Base-by-base conservation (phyloP, 148 eudicot genomes). In the Chenopodium suecicum region DNA sequence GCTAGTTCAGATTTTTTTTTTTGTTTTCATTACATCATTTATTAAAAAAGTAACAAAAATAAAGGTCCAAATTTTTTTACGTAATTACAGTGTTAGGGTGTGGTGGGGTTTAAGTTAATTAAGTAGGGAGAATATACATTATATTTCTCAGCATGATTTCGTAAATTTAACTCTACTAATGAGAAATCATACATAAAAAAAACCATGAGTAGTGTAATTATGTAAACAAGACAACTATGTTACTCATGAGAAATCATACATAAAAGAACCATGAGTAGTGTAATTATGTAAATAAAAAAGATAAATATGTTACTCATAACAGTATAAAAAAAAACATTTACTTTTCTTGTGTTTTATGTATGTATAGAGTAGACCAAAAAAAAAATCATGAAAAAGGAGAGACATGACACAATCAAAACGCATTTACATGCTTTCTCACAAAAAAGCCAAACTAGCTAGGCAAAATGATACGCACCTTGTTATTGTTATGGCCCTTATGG, bases 331-430 rank as follows among this genome's bases (percentile, higher is more conserved):
- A 58, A 0, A 58, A 58, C 6, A 58, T 14, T 41, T 41, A 41
- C 7, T 41, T 41, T 56, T 56, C 0, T 4, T 3, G 0, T 3
- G 0, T 64, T 7, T 64, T 64, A 22, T 64, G 23, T 23, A 27
- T 9, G 68, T 64, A 27, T 25, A 64, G 29, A 70, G 48, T 44
- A 70, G 41, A 37, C 44, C 8, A 41, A 41, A 41, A 37, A 9
- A 11, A 70, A 37, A 4, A 70, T 70, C 29, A 72, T 72, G 75
- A 72, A 19, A 3, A 66, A 72, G 4, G 9, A 48, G 41, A 74
- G 63, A 74, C 77, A 74, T 50, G 77, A 52, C 63, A 74, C 9
- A 74, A 74, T 23, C 3, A 48, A 74, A 47, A 23, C 12, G 60
- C 11, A 73, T 22, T 11, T 22, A 9, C 34, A 32, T 74, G 31